Evolutionary conservation across 2,329 filamentous ascomycete genomes (phyloP).

Genomic region (Pezicula radicicola): DNA sequence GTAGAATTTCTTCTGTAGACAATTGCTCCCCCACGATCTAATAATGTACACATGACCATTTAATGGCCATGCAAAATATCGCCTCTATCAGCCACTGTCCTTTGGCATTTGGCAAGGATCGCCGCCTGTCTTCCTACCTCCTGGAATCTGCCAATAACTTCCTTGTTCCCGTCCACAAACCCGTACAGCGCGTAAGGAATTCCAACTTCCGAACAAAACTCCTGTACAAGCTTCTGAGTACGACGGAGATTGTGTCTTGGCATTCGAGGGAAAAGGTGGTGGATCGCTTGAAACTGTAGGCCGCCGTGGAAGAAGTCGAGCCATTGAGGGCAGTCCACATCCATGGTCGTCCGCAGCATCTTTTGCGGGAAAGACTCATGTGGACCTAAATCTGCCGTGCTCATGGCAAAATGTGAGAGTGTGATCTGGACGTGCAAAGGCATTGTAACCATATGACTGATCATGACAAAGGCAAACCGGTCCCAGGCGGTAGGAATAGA

Average conservation of each 20-base stretch:
- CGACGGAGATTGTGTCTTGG: slow-evolving; percentile 79
- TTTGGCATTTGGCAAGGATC: slow-evolving; percentile 74
- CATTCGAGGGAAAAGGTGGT: slow-evolving; percentile 81
- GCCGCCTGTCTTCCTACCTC: slow-evolving; percentile 79
- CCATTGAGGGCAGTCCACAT: slow-evolving; percentile 84
- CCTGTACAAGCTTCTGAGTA: slow-evolving; percentile 71
- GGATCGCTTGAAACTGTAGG: slow-evolving; percentile 85
- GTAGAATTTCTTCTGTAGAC: not conserved
- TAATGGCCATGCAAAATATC: slow-evolving; percentile 27
- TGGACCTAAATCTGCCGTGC: slow-evolving; percentile 79
- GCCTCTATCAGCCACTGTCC: slow-evolving; percentile 30
- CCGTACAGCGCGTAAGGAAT: slow-evolving; percentile 86
- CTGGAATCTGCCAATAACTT: slow-evolving; percentile 72
- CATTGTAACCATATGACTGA: slow-evolving; percentile 78
- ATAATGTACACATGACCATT: not conserved
- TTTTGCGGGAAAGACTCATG: slow-evolving; percentile 85
- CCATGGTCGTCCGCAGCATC: slow-evolving; percentile 92
- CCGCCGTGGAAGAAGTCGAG: slow-evolving; percentile 88
- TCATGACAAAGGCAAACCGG: slow-evolving; percentile 71
- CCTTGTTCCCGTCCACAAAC: slow-evolving; percentile 78
- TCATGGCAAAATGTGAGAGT: slow-evolving; percentile 91
- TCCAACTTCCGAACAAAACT: slow-evolving; percentile 78
- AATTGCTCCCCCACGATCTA: no score
- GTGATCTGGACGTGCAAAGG: slow-evolving; percentile 88
- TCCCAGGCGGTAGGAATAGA: slow-evolving; percentile 66